These are phyloP conservation scores for Glycine tomentella DNA, from an alignment of 306 rosid genomes.

Conservation along the genomic window DNA sequence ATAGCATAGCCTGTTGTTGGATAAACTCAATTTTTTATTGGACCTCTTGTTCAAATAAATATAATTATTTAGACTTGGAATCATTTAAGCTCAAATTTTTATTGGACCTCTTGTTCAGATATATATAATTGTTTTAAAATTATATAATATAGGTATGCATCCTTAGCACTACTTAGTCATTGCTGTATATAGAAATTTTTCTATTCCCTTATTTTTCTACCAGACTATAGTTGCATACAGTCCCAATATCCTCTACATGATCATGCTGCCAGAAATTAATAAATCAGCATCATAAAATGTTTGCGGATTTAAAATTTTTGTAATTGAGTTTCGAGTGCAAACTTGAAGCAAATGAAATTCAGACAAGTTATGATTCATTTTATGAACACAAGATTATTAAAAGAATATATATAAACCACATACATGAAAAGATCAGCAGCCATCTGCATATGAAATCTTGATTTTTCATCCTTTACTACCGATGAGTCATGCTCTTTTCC, in stretches of 20 bases:
- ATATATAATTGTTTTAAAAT: neutral
- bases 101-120: neutral
- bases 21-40: slow-evolving; percentile 30
- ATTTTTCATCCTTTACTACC: no score
- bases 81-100: neutral
- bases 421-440: no score
- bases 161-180: slow-evolving; percentile 31
- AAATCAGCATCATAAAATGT: slow-evolving; percentile 29
- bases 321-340: slow-evolving; percentile 21
- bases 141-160: neutral
- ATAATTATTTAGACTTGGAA: neutral
- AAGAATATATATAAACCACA: neutral
- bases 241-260: neutral
- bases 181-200: neutral
- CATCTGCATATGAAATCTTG: no score
- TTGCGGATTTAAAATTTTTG: neutral
- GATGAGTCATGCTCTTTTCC: no score
- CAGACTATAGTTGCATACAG: slow-evolving; percentile 24
- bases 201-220: slow-evolving; percentile 3
- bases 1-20: neutral
- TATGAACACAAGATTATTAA: slow-evolving; percentile 30
- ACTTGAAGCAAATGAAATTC: slow-evolving; percentile 30
- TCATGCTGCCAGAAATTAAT: slow-evolving; percentile 34
- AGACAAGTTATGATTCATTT: slow-evolving; percentile 25
- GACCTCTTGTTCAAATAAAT: neutral